Conservation (phyloP, 2,329 filamentous ascomycete genomes). For the Raffaelea arxii region DNA sequence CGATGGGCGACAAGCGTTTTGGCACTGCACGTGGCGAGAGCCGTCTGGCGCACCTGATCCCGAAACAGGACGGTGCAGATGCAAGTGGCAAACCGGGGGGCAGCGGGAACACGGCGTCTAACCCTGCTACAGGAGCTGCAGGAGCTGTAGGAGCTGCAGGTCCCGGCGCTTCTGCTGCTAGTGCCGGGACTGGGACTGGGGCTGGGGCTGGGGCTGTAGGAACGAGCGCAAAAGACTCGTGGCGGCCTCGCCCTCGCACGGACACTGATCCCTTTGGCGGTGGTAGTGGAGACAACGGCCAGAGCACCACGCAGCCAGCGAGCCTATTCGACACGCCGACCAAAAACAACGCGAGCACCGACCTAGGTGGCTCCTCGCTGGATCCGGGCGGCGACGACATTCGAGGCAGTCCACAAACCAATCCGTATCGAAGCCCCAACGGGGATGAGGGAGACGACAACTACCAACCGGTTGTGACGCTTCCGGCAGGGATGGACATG, state of each 20-base stretch:
- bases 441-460: slow-evolving; percentile 53
- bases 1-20: slow-evolving; percentile 63
- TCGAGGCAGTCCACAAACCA: slow-evolving; percentile 84
- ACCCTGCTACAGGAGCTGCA: too few species aligned
- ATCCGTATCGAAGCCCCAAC: slow-evolving; percentile 87
- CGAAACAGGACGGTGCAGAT: slow-evolving; percentile 22
- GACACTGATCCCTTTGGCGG: slow-evolving; percentile 65
- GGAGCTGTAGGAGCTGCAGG: too few species aligned
- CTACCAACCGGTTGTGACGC: slow-evolving; percentile 18
- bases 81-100: too few species aligned
- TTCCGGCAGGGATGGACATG: not conserved
- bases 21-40: slow-evolving; percentile 65
- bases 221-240: slow-evolving; percentile 25
- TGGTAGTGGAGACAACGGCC: slow-evolving; percentile 52
- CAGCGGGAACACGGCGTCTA: not conserved
- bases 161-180: not conserved
- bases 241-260: slow-evolving; percentile 53
- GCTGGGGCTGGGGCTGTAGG: not conserved
- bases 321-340: slow-evolving; percentile 41
- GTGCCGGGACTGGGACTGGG: too few species aligned
- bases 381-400: slow-evolving; percentile 54
- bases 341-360: slow-evolving; percentile 42
- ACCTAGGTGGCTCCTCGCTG: slow-evolving; percentile 54
- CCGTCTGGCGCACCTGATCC: slow-evolving; percentile 75
- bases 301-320: slow-evolving; percentile 32